Evolutionary conservation across 1,139 yeast genomes (phyloP).

Genomic region (Diutina catenulata): DNA sequence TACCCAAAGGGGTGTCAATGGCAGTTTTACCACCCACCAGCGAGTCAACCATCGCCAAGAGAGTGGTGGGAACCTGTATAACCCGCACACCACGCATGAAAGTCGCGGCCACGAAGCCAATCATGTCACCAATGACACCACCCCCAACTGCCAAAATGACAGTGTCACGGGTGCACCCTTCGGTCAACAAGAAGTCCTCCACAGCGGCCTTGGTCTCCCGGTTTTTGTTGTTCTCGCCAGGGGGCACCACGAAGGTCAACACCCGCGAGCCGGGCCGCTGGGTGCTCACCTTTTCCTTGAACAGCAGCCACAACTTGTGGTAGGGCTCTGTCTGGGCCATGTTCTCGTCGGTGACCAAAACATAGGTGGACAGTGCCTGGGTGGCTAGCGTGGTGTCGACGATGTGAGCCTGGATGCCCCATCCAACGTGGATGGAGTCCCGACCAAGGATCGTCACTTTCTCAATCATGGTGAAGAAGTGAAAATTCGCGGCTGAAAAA

Average conservation of each 20-base stretch:
- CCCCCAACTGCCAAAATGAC: constrained; percentile 95
- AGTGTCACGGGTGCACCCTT: constrained; percentile 95
- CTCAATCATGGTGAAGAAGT: too few relatives aligned
- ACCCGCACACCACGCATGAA: constrained; percentile 98
- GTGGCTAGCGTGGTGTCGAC: constrained; percentile 52
- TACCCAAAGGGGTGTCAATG: constrained; percentile 94
- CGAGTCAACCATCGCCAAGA: constrained; percentile 95
- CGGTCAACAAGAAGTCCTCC: constrained; percentile 75
- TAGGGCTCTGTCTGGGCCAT: constrained; percentile 60
- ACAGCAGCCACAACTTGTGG: constrained; percentile 20
- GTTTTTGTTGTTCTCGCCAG: constrained; percentile 89
- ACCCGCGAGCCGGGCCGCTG: constrained; percentile 45
- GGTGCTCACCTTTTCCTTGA: constrained; percentile 19
- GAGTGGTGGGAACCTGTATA: constrained; percentile 87
- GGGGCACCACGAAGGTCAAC: constrained; percentile 65
- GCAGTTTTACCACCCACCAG: constrained; percentile 99
- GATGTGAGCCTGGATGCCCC: constrained; percentile 65
- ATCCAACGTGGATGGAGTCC: constrained; percentile 87
- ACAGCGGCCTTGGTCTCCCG: constrained; percentile 85
- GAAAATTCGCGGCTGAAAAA: too few relatives aligned
- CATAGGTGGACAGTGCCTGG: constrained; percentile 81
- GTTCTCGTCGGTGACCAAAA: constrained; percentile 78
- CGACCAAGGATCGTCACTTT: constrained; percentile 69
- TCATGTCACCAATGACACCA: constrained; percentile 98
- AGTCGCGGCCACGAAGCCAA: constrained; percentile 96